Evolutionary conservation across 2,329 filamentous ascomycete genomes (phyloP), one percentile per base, ranked within the genome.

Genomic region (Emmonsiellopsis sp.): DNA sequence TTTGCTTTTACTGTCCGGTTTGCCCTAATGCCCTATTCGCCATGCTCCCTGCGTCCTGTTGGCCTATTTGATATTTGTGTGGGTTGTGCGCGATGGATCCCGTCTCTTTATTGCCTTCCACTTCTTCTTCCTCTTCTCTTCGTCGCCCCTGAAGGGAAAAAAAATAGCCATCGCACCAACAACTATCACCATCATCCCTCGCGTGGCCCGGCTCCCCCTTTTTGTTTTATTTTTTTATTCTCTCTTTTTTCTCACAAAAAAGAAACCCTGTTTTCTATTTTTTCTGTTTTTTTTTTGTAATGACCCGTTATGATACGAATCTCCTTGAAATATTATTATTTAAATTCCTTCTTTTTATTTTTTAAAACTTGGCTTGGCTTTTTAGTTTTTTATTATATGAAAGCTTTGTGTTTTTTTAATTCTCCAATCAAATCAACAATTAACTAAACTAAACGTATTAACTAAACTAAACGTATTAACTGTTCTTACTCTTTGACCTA

Each of bases 281-380:
- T 35, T 53, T 50, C 16, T 26, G 38, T 45, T 50, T 51, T 51
- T 46, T 52, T 30, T 47, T 56, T 38, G 35, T 60, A 56, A 60
- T 54, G 58, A 60, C 58, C 37, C 53, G 58, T 58, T 53, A 60
- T 59, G 58, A 58, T 50, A 59, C 59, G 59, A 60, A 59, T 60
- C 51, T 60, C 57, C 47, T 60, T 55, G 31, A 26, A 32, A 44
- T 43, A n/a, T 48, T 50, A 30, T 44, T 55, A 43, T 51, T 49
- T 45, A 51, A 47, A 49, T 42, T 20, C 9, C 32, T 26, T 55
- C 41, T 37, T 55, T 30, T 31, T 30, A 52, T 49, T 26, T 26
- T 26, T 26, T n/a, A n/a, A n/a, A 26, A 26, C 20, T 5, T 26
- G 20, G 20, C 20, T 26, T 26, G 20, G 20, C 20, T 26, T 26